phyloP scores from a whole-genome alignment of 805 yeast genomes.

The Candida michaelii region DNA sequence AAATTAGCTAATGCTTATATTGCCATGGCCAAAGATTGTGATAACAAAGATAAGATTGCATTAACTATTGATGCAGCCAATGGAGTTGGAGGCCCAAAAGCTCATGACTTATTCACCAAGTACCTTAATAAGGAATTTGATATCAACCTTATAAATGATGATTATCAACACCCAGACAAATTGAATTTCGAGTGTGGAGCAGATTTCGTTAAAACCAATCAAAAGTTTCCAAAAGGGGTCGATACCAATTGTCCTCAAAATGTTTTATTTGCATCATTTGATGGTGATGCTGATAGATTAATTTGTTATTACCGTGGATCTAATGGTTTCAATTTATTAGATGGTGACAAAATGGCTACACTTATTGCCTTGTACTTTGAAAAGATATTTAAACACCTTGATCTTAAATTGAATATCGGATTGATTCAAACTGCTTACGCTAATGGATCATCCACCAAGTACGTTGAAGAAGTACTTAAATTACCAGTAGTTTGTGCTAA shows the following conservation, averaged over 20 bases:
- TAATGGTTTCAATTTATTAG: slow-evolving; percentile 57
- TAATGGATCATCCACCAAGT: slow-evolving; percentile 85
- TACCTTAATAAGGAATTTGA: slow-evolving; percentile 43
- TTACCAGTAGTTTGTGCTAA: slow-evolving; percentile 86
- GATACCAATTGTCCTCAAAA: slow-evolving; percentile 35
- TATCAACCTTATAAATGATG: slow-evolving; percentile 50
- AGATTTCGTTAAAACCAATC: slow-evolving; percentile 90
- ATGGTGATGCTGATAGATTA: slow-evolving; percentile 96
- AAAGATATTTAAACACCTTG: slow-evolving; percentile 47
- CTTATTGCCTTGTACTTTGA: slow-evolving; percentile 70
- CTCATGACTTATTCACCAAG: slow-evolving; percentile 45
- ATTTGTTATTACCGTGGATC: slow-evolving; percentile 66
- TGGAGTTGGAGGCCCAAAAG: slow-evolving; percentile 92
- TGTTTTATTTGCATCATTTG: slow-evolving; percentile 76
- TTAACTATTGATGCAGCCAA: slow-evolving; percentile 88
- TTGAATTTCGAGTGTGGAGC: slow-evolving; percentile 90
- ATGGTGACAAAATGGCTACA: slow-evolving; percentile 93
- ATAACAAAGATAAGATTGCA: slow-evolving; percentile 26
- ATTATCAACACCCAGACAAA: slow-evolving; percentile 50
- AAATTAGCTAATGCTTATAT: slow-evolving; percentile 59
- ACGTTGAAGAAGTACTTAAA: slow-evolving; percentile 56
- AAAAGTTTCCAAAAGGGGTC: slow-evolving; percentile 67
- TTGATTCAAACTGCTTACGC: slow-evolving; percentile 98
- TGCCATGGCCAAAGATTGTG: slow-evolving; percentile 35
- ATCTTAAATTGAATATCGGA: slow-evolving; percentile 56